Base-by-base conservation (phyloP, 192 early-diverging fungal species). In the Coemansia sp. region DNA sequence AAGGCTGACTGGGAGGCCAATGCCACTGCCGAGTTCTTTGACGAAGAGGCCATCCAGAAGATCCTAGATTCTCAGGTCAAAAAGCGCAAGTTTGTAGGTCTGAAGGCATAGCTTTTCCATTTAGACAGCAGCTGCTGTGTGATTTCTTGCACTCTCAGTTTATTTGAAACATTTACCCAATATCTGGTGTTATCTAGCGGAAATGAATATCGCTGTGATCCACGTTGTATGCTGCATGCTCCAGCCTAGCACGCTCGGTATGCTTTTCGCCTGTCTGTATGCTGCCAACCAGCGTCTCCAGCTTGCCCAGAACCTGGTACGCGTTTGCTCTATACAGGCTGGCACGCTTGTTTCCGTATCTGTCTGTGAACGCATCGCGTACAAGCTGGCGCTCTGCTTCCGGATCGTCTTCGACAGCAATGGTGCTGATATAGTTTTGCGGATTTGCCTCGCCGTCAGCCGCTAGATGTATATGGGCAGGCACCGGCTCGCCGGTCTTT, bases 1-100 rank as follows among this genome's bases (percentile, higher is more conserved):
- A 81, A 80, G 52, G 69, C 88, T 12, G 90, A 93, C 42, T 91
- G 85, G 82, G 86, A 92, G 53, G 82, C 80, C 43, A 83, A 78
- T 48, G 84, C 83, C 21, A 86, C 84, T 7, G 72, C 87, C 11
- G 82, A 87, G 32, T 91, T 89, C 72, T 83, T 87, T 74, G 88
- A 85, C 30, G 88, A 89, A 30, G 71, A 71, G 36, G 66, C 73
- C 12, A 81, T 82, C 30, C 79, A 86, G 43, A 62, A 60, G 32
- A 70, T 80, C 42, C 69, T 74, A 11, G 66, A 76, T 53, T 63
- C 49, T 14, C 80, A 73, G 47, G 76, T 83, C 50, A 86, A 85
- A 77, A 91, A 89, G 66, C 85, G 89, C 70, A 89, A 89, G 75
- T 91, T 89, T 64, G 70, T 62, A 8, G 75, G 75, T 8, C 21